Percentiles rank a stretch among this genome's conserved stretches.
phyloP scores from a whole-genome alignment of 1,139 yeast species.

The Scheffersomyces cryptocercus region DNA sequence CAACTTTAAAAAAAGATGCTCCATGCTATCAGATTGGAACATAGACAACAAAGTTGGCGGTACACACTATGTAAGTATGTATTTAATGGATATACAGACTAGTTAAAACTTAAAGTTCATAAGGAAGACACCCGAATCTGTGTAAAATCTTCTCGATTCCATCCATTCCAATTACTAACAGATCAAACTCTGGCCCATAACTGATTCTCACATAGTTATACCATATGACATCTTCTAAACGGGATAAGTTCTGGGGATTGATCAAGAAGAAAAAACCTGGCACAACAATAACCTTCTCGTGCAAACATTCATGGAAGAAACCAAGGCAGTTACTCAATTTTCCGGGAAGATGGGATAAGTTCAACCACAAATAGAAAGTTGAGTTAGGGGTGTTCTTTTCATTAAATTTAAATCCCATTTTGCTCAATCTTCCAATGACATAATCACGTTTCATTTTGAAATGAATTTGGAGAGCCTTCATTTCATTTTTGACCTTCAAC shows the following conservation, averaged over 20 bases:
- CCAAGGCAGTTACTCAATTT: conserved; percentile 64
- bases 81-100: no score
- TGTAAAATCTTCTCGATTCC: conserved; percentile 60
- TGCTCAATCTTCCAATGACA: conserved; percentile 49
- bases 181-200: conserved; percentile 63
- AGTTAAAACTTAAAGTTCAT: conserved; percentile 11
- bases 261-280: conserved; percentile 70
- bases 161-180: conserved; percentile 63
- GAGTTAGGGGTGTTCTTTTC: conserved; percentile 54
- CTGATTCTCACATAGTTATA: conserved; percentile 63
- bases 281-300: conserved; percentile 63
- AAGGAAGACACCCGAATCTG: conserved; percentile 46
- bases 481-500: conserved; percentile 50
- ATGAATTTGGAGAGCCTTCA: conserved; percentile 62
- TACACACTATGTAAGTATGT: no score
- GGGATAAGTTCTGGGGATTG: conserved; percentile 64
- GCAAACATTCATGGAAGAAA: conserved; percentile 68
- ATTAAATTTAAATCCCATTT: conserved; percentile 60
- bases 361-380: conserved; percentile 67
- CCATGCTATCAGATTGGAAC: no score
- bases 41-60: no score
- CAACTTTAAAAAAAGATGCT: no score
- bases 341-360: conserved; percentile 58
- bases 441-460: conserved; percentile 65
- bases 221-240: conserved; percentile 64